phyloP scores from a whole-genome alignment of 148 eudicot species.

The Talinum fruticosum region DNA sequence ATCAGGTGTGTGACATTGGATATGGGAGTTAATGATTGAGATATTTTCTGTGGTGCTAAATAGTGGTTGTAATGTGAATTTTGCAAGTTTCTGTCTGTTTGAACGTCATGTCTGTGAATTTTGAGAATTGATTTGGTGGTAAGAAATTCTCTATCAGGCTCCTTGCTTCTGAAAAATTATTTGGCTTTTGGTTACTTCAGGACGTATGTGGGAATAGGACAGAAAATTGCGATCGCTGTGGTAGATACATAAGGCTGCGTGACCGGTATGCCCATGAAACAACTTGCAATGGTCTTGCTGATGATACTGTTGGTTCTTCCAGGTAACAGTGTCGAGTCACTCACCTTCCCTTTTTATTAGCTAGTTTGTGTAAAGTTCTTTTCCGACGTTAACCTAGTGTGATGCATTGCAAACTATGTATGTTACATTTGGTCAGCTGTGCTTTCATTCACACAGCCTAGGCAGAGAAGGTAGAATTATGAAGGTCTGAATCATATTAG shows the following conservation, averaged over 20 bases:
- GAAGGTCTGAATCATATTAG: neutral
- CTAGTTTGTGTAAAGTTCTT: too few species aligned
- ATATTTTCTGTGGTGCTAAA: neutral
- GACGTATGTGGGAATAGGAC: conserved; percentile 98
- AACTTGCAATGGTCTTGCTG: conserved; percentile 58
- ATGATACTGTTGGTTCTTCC: conserved; percentile 46
- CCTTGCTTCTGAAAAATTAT: neutral
- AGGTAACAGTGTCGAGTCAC: conserved; percentile 42
- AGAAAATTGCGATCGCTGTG: conserved; percentile 67
- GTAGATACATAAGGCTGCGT: conserved; percentile 74
- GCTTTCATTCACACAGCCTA: neutral
- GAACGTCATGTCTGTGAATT: neutral
- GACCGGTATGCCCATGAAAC: conserved; percentile 75
- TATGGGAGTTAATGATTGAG: neutral
- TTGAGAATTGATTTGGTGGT: neutral
- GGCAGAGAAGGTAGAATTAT: neutral
- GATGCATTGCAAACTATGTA: too few species aligned
- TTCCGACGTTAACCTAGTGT: too few species aligned
- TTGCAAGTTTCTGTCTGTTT: too few species aligned
- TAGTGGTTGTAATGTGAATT: neutral
- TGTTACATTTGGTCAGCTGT: neutral
- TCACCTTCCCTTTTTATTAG: neutral
- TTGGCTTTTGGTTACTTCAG: conserved; percentile 35
- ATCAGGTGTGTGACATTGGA: conserved; percentile 57
- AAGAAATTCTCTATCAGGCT: neutral